Base-by-base conservation (phyloP, 2,329 filamentous ascomycete genomes). In the Cercospora sp. region DNA sequence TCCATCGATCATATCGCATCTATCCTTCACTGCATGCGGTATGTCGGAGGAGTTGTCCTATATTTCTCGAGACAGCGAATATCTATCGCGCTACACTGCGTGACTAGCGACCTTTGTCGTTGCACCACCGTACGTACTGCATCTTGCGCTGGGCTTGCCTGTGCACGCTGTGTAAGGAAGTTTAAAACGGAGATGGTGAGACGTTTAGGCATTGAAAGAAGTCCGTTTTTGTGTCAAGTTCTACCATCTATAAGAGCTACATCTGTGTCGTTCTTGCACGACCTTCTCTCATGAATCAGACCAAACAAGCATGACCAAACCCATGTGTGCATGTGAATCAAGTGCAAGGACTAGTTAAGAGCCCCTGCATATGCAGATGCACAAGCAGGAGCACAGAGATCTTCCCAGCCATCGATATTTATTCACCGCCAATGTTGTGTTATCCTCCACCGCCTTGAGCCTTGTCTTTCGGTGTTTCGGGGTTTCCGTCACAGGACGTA, bases 1-100 rank as follows among this genome's bases (percentile, higher is more conserved):
- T 34, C 62, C 62, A 64, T 64, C 62, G 62, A 37, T 8, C 32
- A 64, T 43, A 10, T 64, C 62, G 62, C 28, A 49, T 18, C n/a
- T n/a, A 45, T 61, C 30, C 32, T 5, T 8, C n/a, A 63, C 7
- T 32, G 34, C 18, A 9, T 55, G 61, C 61, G 49, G 32, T 53
- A 37, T 63, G 45, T 30, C 61, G 61, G 61, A 63, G 61, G 61
- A 55, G 61, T 63, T 63, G 26, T 7, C 32, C 30, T 24, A 21
- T 21, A 21, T 21, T 21, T 21, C 18, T 21, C 18, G 18, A 21
- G 18, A 21, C 18, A 21, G 18, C 18, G 18, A 21, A 21, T 21
- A 21, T 21, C 18, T 21, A 21, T 21, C 18, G 18, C 18, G 18
- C 18, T 21, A 21, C 18, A 21, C 18, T 21, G 18, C 18, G 18